Evolutionary conservation across 2,329 filamentous ascomycete genomes (phyloP).

Genomic region (Scopulariopsis brevicaulis): DNA sequence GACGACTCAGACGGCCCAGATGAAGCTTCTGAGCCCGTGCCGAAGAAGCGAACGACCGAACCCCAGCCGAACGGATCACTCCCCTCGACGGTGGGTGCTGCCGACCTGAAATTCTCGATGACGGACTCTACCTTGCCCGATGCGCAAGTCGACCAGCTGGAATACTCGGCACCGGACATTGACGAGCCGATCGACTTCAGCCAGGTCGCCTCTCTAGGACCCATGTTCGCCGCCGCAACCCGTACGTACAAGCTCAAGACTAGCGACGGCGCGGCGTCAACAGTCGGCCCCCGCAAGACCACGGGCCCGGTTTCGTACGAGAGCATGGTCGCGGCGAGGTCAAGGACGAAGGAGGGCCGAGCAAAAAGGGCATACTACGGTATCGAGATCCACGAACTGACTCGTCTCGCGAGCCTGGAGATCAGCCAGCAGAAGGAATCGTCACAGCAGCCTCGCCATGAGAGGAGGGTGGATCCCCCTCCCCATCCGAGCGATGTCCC

Average conservation of each 20-base stretch:
- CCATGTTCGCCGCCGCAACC: not conserved
- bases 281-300: conserved; percentile 42
- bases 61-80: not conserved
- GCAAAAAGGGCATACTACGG: conserved; percentile 78
- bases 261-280: conserved; percentile 43
- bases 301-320: conserved; percentile 45
- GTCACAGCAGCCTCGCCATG: not conserved
- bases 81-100: not conserved
- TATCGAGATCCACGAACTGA: conserved; percentile 76
- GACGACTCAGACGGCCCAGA: not conserved
- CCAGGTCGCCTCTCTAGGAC: not conserved
- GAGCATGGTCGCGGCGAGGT: conserved; percentile 55
- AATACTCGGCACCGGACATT: not conserved
- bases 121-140: not conserved
- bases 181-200: not conserved
- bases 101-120: not conserved
- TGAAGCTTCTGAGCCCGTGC: not conserved
- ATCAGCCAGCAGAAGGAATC: conserved; percentile 18
- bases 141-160: not conserved
- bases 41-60: conserved; percentile 1
- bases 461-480: not conserved
- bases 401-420: conserved; percentile 59
- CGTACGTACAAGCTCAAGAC: conserved; percentile 32
- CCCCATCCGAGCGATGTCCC: not conserved
- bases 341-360: conserved; percentile 52